These are phyloP conservation scores for Fusarium keratoplasticum DNA, from an alignment of 2,329 filamentous ascomycete genomes.

Conservation along the genomic window DNA sequence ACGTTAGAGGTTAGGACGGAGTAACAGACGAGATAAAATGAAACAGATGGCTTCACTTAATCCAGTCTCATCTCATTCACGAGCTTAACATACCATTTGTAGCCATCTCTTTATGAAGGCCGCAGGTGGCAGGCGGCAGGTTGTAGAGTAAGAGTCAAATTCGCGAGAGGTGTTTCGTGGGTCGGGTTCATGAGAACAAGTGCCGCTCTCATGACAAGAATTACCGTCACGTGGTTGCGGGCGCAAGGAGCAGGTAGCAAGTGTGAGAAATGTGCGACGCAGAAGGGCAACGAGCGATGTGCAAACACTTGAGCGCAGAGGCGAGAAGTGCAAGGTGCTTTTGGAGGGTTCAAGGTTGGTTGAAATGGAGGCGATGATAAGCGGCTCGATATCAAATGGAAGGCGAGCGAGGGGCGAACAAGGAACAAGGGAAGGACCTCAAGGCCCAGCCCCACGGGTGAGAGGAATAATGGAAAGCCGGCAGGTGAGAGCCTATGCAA, in stretches of 20 bases:
- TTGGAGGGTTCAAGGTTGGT: constrained; percentile 26
- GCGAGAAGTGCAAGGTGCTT: not conserved
- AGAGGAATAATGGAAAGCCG: not conserved
- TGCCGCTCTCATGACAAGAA: constrained; percentile 40
- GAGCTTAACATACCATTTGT: constrained; percentile 44
- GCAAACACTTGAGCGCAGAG: constrained; percentile 11
- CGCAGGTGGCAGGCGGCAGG: constrained; percentile 34
- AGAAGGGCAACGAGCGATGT: constrained; percentile 20
- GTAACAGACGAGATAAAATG: not conserved
- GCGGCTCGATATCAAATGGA: constrained; percentile 41
- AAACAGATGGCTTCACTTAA: not conserved
- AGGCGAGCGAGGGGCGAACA: constrained; percentile 33
- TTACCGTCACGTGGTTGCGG: constrained; percentile 4
- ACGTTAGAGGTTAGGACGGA: constrained; percentile 25
- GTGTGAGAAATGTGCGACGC: not conserved
- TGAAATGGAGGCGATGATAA: constrained; percentile 41
- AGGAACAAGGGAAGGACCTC: constrained; percentile 4
- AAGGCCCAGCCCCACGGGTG: constrained; percentile 21
- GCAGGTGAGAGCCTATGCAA: not conserved
- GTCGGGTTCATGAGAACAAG: constrained; percentile 22
- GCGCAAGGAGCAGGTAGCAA: not conserved
- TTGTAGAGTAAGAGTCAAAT: constrained; percentile 38
- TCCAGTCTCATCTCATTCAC: not conserved
- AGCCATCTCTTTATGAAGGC: constrained; percentile 45
- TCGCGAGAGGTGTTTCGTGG: not conserved